Evolutionary conservation across 2,329 filamentous ascomycete species (phyloP).

Genomic region (Colletotrichum spinosum): DNA sequence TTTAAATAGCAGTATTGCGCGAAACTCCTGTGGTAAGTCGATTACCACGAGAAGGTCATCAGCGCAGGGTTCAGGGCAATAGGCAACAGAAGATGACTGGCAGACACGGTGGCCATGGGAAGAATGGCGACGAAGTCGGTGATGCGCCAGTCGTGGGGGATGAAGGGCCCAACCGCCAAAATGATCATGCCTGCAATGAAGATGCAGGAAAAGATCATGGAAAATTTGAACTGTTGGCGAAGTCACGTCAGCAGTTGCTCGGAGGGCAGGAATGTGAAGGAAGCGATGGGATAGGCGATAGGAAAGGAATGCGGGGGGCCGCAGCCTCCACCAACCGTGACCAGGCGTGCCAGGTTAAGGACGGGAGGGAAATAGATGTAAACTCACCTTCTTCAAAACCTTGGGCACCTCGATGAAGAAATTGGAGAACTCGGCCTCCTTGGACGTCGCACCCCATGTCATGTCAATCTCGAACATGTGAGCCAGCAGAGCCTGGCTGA

Average conservation of each 20-base stretch:
- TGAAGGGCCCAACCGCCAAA: conserved; percentile 71
- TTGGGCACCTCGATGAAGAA: conserved; percentile 88
- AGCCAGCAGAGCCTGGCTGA: conserved; percentile 81
- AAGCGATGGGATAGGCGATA: conserved; percentile 38
- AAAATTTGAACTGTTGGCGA: conserved; percentile 73
- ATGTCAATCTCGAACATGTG: conserved; percentile 91
- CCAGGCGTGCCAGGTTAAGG: not conserved
- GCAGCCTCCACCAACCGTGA: conserved; percentile 6
- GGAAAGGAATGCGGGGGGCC: conserved; percentile 44
- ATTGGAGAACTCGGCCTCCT: conserved; percentile 83
- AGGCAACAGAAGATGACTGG: conserved; percentile 77
- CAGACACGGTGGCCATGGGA: conserved; percentile 78
- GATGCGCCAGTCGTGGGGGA: conserved; percentile 75
- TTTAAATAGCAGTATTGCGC: conserved; percentile 19
- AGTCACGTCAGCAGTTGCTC: conserved; percentile 26
- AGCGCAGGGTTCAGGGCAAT: conserved; percentile 82
- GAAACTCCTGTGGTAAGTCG: conserved; percentile 2
- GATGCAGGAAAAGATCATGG: conserved; percentile 70
- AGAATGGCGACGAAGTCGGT: conserved; percentile 80
- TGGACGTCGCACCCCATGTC: conserved; percentile 86
- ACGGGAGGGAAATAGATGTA: conserved; percentile 46
- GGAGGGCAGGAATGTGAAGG: conserved; percentile 1
- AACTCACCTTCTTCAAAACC: conserved; percentile 79
- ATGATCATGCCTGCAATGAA: conserved; percentile 73
- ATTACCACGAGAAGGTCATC: conserved; percentile 82